Evolutionary conservation across 805 yeast species (phyloP).

Genomic region (Barnettozyma wickerhamii): DNA sequence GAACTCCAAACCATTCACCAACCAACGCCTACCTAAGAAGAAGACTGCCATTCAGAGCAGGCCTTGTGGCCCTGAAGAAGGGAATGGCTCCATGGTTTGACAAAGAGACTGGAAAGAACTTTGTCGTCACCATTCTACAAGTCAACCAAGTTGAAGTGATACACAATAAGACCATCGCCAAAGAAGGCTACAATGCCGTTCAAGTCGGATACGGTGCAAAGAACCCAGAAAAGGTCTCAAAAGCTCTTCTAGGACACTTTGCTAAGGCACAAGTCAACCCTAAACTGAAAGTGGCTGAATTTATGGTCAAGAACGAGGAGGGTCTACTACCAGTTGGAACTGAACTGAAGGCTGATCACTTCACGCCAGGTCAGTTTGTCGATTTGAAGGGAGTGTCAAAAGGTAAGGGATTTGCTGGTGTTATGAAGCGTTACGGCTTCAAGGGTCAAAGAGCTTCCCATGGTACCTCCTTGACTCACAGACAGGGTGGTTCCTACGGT

Average conservation of each 20-base stretch:
- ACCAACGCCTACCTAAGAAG: slow-evolving; percentile 68
- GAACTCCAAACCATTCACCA: slow-evolving; percentile 60
- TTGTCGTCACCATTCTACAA: slow-evolving; percentile 85
- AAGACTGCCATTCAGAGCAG: slow-evolving; percentile 73
- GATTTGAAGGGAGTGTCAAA: slow-evolving; percentile 77
- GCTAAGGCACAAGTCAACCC: slow-evolving; percentile 81
- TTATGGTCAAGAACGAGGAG: slow-evolving; percentile 62
- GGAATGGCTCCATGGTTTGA: slow-evolving; percentile 90
- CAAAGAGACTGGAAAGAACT: slow-evolving; percentile 56
- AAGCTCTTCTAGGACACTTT: slow-evolving; percentile 70
- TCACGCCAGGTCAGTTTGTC: slow-evolving; percentile 75
- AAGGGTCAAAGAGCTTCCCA: slow-evolving; percentile 88
- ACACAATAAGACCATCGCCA: slow-evolving; percentile 60
- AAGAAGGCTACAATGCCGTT: slow-evolving; percentile 80
- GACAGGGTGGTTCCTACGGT: slow-evolving; percentile 98
- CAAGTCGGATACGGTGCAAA: slow-evolving; percentile 82
- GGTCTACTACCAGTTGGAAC: slow-evolving; percentile 78
- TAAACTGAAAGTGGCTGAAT: slow-evolving; percentile 69
- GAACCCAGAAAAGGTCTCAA: slow-evolving; percentile 54
- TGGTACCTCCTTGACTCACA: slow-evolving; percentile 90
- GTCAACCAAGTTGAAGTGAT: slow-evolving; percentile 86
- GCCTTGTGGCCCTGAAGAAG: slow-evolving; percentile 74
- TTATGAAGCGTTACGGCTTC: slow-evolving; percentile 92
- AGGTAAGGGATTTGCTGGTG: slow-evolving; percentile 98
- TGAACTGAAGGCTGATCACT: slow-evolving; percentile 76